Conservation (phyloP, 2,329 filamentous ascomycete genomes). For the Verticillium longisporum region DNA sequence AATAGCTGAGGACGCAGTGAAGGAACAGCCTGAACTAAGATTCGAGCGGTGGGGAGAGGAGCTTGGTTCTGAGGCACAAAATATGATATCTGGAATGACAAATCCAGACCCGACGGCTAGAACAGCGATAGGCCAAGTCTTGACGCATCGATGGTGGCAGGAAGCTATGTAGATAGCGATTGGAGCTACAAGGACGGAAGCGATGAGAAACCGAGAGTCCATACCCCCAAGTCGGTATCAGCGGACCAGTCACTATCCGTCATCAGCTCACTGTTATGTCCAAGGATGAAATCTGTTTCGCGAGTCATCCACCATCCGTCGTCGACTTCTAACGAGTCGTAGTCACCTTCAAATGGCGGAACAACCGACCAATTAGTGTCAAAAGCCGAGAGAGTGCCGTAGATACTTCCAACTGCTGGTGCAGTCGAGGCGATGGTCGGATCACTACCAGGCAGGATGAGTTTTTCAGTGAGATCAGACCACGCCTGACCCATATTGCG, state of each 20-base stretch:
- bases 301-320: neutral
- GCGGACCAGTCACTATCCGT: neutral
- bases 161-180: neutral
- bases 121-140: neutral
- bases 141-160: neutral
- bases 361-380: neutral
- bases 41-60: neutral
- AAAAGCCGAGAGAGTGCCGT: neutral
- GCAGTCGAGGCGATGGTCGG: neutral
- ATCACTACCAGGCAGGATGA: neutral
- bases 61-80: neutral
- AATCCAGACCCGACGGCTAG: neutral
- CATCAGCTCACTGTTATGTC: neutral
- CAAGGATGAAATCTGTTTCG: neutral
- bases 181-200: neutral
- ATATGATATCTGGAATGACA: neutral
- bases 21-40: neutral
- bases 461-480: neutral
- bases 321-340: neutral
- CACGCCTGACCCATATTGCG: neutral
- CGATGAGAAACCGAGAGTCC: neutral
- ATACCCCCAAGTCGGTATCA: neutral
- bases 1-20: neutral
- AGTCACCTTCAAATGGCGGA: neutral
- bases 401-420: neutral